Evolutionary conservation across 208 protist species (phyloP), one percentile per base, ranked within the genome.

Genomic region (Trichomonas tenax): DNA sequence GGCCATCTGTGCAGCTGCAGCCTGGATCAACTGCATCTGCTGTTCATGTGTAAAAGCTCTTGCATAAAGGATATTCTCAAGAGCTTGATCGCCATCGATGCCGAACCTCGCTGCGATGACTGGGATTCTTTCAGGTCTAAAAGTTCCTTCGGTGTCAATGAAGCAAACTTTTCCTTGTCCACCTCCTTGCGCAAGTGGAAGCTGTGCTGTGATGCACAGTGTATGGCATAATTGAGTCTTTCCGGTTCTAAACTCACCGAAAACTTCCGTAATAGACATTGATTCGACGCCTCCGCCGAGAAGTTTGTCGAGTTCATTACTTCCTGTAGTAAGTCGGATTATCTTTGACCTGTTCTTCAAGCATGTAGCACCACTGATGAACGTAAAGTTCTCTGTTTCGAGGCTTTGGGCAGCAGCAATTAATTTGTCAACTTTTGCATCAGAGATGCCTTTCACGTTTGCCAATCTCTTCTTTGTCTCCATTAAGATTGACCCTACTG

Each of bases 61-160:
- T 11, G 98, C 98, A 72, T 99, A 98, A 63, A 99, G 97, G 96
- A 99, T 99, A 98, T 99, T 99, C 36, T 99, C 98, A 26, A 99
- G 98, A 3, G 98, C 98, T 21, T 98, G 98, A 8, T 97, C 96
- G 0, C 97, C 72, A 96, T 99, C 98, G 17, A 99, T 96, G 14
- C 98, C 98, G 96, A 99, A 99, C 95, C 99, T 97, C 11, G 96
- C 97, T 1, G 99, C 98, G 96, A 99, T 99, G n/a, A 97, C 98
- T 40, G 97, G 97, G 90, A 99, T 98, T 82, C 99, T 97, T 97
- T 99, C 98, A 0, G 99, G 98, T 0, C 99, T 97, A 97, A 99
- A 99, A 38, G 99, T 99, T 45, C 98, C 98, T 97, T 99, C 99
- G 0, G 99, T 99, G 97, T 99, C 99, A 44, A 99, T 98, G 97